Evolutionary conservation across 768 basidiomycete genomes (phyloP), one percentile per base, ranked within the genome.

Genomic region (Psilocybe azurescens): DNA sequence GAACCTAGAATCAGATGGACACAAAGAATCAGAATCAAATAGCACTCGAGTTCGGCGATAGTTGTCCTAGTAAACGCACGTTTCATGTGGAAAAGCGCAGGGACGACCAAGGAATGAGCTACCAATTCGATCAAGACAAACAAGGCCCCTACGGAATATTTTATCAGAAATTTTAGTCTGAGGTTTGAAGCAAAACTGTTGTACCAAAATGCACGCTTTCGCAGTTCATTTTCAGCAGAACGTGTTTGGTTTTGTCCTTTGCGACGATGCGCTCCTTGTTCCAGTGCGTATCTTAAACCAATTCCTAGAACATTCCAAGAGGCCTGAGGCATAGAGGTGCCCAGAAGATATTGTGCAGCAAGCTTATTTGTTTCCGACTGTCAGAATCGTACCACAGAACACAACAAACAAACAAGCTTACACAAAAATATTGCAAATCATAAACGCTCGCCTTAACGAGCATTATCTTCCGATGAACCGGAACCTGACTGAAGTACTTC

Each of bases 341-440:
- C 79, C 61, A 66, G 70, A 53, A 82, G 78, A 61, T 70, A 73
- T n/a, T 72, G 50, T 36, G 73, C 72, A 16, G 73, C 69, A 41
- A 75, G 69, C 76, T 77, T 59, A 14, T 24, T 30, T 59, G 30
- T 10, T 10, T 10, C 29, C 9, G 62, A 9, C 63, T 53, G 57
- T 44, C 41, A 28, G 20, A 41, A 48, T 24, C 51, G 59, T 14
- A 32, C 28, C 52, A 32, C n/a, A 20, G 56, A 32, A n/a, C 5
- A 52, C 5, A 7, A 16, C 8, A 13, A 49, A 13, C 61, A 9
- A 62, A 14, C 30, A 6, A 13, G 70, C 84, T 61, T 70, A 88
- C 87, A 68, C 81, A 80, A 68, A 86, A 87, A 24, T 80, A 81
- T 71, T 95, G 93, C 28, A 95, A 74, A 65, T 93, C 91, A 69